Base-by-base conservation (phyloP, 495 filamentous ascomycete genomes). In the Lichenothelia convexa region DNA sequence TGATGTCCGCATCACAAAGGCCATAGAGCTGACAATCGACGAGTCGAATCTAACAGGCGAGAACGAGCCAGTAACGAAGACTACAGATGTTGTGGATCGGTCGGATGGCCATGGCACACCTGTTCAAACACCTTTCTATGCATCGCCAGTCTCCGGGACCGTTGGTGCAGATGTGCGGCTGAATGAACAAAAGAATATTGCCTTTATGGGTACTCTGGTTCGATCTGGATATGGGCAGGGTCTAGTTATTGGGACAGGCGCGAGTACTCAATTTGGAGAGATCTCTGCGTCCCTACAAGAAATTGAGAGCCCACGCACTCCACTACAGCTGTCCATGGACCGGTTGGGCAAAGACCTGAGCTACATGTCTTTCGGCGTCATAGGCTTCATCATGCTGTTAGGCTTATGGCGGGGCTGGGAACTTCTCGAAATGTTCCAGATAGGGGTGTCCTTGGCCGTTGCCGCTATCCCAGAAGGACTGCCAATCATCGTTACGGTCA, bases 11-110 rank as follows among this genome's bases (percentile, higher is more conserved):
- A 93, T 99, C 32, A 95, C 86, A 12, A 71, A 76, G 45, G 80
- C 85, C 15, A 71, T 75, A 2, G 81, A 94, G 48, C 57, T 99
- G 30, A 73, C 81, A 21, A 91, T 99, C 43, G 91, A 99, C 49
- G 89, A 89, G 50, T 95, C 89, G 6, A 99, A 99, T 53, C 60
- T 99, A 38, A 99, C 89, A 0, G 89, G 89, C 31, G 89, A 99
- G 56, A 94, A 93, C 44, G 84, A 93, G 50, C 84, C 89, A 11
- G 80, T 93, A 15, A 58, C 66, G 30, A 87, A 95, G 50, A 71
- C 67, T 7, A 58, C 75, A 0, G 70, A 78, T n/a, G 69, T 73
- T 6, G 55, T 78, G 23, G 51, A 43, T 30, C 21, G 36, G 26
- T 52, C 48, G 35, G 40, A 32, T 32, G 46, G 38, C 11, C 27